These are phyloP conservation scores for Trametopsis cervina DNA, from an alignment of 768 basidiomycete genomes.

Conservation along the genomic window DNA sequence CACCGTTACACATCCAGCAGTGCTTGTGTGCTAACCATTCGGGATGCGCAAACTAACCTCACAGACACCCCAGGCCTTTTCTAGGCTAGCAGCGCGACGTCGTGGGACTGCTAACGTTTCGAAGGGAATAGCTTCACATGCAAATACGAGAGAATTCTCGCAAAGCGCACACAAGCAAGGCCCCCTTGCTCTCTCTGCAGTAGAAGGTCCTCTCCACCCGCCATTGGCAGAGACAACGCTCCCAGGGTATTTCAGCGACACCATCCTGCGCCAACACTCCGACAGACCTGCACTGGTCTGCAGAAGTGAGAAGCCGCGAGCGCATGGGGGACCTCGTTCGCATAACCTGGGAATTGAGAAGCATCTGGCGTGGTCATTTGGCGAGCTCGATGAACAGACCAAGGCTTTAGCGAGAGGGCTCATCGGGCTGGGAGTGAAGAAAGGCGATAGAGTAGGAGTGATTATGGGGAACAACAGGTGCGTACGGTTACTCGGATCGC, in stretches of 20 bases:
- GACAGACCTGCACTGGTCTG: conserved; percentile 59
- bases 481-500: conserved; percentile 6
- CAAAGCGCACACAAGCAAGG: no score
- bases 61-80: no score
- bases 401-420: conserved; percentile 66
- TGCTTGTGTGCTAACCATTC: no score
- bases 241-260: conserved; percentile 50
- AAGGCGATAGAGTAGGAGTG: conserved; percentile 73
- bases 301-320: conserved; percentile 45
- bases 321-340: conserved; percentile 56
- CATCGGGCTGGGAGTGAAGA: conserved; percentile 57
- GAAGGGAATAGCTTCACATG: no score
- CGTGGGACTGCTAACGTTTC: no score
- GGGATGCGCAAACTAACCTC: no score
- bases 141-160: no score
- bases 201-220: conserved; percentile 49
- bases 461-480: conserved; percentile 86
- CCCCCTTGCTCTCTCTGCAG: conserved; percentile 31
- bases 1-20: no score
- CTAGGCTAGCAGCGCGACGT: no score
- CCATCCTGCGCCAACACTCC: conserved; percentile 44
- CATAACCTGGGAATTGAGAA: conserved; percentile 39
- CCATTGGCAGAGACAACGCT: conserved; percentile 52
- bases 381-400: conserved; percentile 61
- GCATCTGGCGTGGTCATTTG: conserved; percentile 69